These are phyloP conservation scores for Tetracladium marchalianum DNA, from an alignment of 495 filamentous ascomycete species.

Conservation along the genomic window DNA sequence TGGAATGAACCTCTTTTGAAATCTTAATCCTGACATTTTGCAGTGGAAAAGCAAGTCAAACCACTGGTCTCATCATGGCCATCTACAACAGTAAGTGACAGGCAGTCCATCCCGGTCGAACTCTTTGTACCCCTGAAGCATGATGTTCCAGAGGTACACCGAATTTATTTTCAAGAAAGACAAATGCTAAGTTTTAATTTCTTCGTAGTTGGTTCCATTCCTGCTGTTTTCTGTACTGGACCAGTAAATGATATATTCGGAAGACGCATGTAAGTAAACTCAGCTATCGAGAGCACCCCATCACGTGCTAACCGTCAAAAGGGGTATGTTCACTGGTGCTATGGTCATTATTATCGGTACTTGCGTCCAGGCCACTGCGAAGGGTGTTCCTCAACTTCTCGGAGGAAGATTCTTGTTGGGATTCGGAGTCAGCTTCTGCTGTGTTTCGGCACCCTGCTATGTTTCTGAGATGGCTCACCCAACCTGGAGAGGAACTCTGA, in stretches of 20 bases:
- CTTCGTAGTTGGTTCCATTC: slow-evolving; percentile 8
- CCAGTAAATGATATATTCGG: slow-evolving; percentile 37
- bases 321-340: slow-evolving; percentile 53
- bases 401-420: slow-evolving; percentile 67
- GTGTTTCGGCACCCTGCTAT: slow-evolving; percentile 60
- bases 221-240: slow-evolving; percentile 39
- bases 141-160: too few species aligned
- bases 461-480: slow-evolving; percentile 68
- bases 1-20: neutral
- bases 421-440: slow-evolving; percentile 59
- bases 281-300: too few species aligned
- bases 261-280: slow-evolving; percentile 26
- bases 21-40: neutral
- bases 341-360: slow-evolving; percentile 50
- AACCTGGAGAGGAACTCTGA: slow-evolving; percentile 55
- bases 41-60: neutral
- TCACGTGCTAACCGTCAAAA: too few species aligned
- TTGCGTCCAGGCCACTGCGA: slow-evolving; percentile 34
- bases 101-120: too few species aligned
- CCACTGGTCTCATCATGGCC: slow-evolving; percentile 10
- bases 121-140: too few species aligned
- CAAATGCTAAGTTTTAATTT: too few species aligned
- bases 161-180: too few species aligned
- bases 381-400: slow-evolving; percentile 38
- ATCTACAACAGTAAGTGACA: slow-evolving; percentile 8